Evolutionary conservation across 1,139 yeast genomes (phyloP).

Genomic region (Yamadazyma triangularis): DNA sequence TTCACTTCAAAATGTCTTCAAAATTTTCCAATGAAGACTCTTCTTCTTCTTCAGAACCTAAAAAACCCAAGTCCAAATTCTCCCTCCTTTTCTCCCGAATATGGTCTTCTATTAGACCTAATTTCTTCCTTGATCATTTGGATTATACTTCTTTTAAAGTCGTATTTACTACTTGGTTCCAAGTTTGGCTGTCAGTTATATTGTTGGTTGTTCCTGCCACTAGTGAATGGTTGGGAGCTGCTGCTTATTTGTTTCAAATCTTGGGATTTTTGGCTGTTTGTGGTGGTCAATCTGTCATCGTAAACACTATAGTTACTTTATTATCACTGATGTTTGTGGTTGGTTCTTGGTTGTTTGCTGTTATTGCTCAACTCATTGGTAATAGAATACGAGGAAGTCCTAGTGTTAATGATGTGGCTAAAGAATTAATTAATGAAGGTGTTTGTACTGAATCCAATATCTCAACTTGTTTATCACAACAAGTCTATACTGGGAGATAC

Average conservation of each 20-base stretch:
- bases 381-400: slow-evolving; percentile 23
- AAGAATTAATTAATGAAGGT: slow-evolving; percentile 22
- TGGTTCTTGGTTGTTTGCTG: slow-evolving; percentile 22
- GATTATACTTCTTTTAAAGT: slow-evolving; percentile 22
- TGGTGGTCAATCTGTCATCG: slow-evolving; percentile 25
- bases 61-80: too few species aligned
- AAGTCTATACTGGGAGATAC: slow-evolving; percentile 26
- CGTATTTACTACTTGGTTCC: slow-evolving; percentile 24
- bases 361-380: slow-evolving; percentile 23
- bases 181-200: slow-evolving; percentile 24
- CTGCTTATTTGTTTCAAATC: slow-evolving; percentile 25
- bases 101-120: too few species aligned
- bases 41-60: too few species aligned
- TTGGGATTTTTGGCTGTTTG: slow-evolving; percentile 23
- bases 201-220: slow-evolving; percentile 22
- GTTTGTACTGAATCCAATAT: slow-evolving; percentile 20
- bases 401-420: slow-evolving; percentile 15
- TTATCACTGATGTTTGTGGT: slow-evolving; percentile 14
- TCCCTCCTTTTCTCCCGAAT: slow-evolving; percentile 4
- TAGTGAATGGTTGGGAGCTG: slow-evolving; percentile 27
- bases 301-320: slow-evolving; percentile 15
- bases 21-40: too few species aligned
- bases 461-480: slow-evolving; percentile 15
- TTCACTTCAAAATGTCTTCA: too few species aligned
- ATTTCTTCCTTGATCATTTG: slow-evolving; percentile 24